Percentiles rank a stretch among this genome's conserved stretches.
These are phyloP conservation scores for Triadica sebifera DNA, from an alignment of 345 rosid species.

Conservation along the genomic window DNA sequence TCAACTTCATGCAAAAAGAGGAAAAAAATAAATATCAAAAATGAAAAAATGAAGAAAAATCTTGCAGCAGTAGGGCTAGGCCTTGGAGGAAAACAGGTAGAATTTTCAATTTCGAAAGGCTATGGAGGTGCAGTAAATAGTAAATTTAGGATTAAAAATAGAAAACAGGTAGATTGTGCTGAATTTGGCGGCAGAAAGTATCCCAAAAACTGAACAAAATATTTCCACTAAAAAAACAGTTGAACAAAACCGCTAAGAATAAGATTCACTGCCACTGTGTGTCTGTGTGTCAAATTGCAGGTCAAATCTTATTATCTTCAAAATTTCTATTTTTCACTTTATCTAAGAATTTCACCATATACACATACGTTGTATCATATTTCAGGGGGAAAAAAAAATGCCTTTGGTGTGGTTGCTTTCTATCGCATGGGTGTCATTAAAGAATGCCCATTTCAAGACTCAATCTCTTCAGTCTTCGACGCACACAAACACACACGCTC, in stretches of 20 bases:
- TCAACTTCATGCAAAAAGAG: no score
- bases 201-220: constrained; percentile 16
- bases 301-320: constrained; percentile 28
- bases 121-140: not conserved
- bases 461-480: constrained; percentile 45
- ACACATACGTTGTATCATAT: no score
- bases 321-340: not conserved
- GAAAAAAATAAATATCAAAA: no score
- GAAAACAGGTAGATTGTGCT: not conserved
- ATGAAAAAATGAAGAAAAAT: no score
- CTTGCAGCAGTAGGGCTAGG: not conserved
- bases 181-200: constrained; percentile 36
- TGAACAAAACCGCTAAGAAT: constrained; percentile 35
- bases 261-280: constrained; percentile 43
- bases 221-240: constrained; percentile 16
- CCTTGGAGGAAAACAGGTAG: not conserved
- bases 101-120: constrained; percentile 1
- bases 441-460: constrained; percentile 65
- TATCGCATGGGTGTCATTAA: constrained; percentile 30
- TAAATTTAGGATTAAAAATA: constrained; percentile 10
- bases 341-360: not conserved
- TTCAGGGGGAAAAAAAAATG: not conserved
- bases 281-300: constrained; percentile 35
- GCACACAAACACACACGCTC: no score
- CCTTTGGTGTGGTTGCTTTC: constrained; percentile 10